Evolutionary conservation across 306 rosid species (phyloP), one percentile per base, ranked within the genome.

Genomic region (Abrus precatorius): DNA sequence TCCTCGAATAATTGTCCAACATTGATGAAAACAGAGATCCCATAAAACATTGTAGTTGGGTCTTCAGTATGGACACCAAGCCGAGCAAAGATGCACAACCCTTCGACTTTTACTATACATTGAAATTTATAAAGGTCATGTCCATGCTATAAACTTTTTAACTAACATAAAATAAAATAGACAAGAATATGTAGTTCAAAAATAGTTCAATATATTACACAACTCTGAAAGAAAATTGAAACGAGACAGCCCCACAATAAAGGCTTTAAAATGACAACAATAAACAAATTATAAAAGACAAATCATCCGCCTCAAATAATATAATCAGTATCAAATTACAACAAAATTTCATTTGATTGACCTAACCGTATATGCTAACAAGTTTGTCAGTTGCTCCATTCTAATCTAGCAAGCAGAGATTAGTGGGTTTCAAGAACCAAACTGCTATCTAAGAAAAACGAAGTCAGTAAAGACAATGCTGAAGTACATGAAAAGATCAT

Each of bases 391-490:
- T 67, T n/a, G 71, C 79, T 67, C 63, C 54, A 13, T 81, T 80
- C 88, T 74, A 78, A 65, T 78, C 87, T 83, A 59, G 83, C 79
- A 76, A 67, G 67, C 73, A 79, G 80, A 78, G 74, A 78, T 89
- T 76, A 84, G 77, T 77, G 77, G 20, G 54, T 80, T 66, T 33
- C 75, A 55, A 7, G 75, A 68, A 45, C 66, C 84, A 67, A 66
- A 36, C 49, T 55, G 53, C 34, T 69, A 49, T 75, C 66, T 71
- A 74, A 32, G 68, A 63, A 69, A 75, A 84, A 54, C 47, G 53
- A 78, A 49, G 78, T 75, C 88, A 64, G 77, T 57, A 14, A 49
- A 50, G 41, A 80, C 36, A 11, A 6, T 9, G 74, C 75, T 28
- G 33, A 53, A 43, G 54, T 59, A 40, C 40, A 9, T 13, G 52